Base-by-base conservation (phyloP, 1,284 basidiomycete genomes). In the Ustilago sp. region DNA sequence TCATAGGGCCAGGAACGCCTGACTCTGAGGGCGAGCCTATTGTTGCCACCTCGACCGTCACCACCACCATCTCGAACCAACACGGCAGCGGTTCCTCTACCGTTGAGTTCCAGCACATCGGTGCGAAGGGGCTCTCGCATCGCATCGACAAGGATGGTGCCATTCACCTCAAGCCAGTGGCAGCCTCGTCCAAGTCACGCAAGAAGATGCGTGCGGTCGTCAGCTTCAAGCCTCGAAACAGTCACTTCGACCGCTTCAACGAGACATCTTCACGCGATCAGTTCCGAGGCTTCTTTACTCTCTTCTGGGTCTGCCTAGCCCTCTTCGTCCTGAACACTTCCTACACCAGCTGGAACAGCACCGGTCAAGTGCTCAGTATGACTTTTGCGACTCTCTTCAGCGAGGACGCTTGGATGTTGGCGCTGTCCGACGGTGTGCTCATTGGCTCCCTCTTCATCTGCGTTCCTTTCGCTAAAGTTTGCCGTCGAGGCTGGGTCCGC, bases 351-450 rank as follows among this genome's bases (percentile, higher is more conserved):
- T 84, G 79, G 36, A 62, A 69, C 12, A 52, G 63, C 32, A 92
- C 90, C 39, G 94, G 94, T 32, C 90, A 91, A 51, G 89, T 94
- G 0, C 89, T 98, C 45, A 79, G 92, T 64, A 88, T 94, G 72
- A 90, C 89, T 12, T 98, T 99, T 82, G 94, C 93, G 2, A 89
- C 90, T 45, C 91, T 96, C 88, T 93, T 99, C 87, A 95, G 94
- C 0, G 89, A 91, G 68, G 93, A 99, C 85, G 94, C 91, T 1
- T 85, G 92, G 55, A 92, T 91, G 0, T 90, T 99, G 13, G 94
- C 94, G 0, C 80, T 96, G 31, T 93, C 92, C 52, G 96, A 99
- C 82, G 91, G 88, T 1, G 88, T 93, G 34, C 90, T 99, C 69
- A 92, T 98, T 11, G 87, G 89, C 8, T 89, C 90, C 78, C 95